Base-by-base conservation (phyloP, 2,329 filamentous ascomycete genomes). In the Clarireedia sp. region DNA sequence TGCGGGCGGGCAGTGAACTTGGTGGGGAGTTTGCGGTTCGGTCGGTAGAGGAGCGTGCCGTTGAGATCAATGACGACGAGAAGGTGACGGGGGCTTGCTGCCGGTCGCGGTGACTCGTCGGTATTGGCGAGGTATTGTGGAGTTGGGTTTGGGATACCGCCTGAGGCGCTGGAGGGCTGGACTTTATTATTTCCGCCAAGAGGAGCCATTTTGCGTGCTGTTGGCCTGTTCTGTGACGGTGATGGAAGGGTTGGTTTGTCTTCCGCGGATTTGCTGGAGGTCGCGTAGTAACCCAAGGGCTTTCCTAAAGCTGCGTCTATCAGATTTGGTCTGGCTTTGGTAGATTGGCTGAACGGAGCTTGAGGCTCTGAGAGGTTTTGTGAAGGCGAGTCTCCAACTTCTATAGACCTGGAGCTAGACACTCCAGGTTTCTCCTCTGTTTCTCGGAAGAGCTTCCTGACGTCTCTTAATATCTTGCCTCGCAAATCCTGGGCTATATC, bases 21-120 rank as follows among this genome's bases (percentile, higher is more conserved):
- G 9, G 74, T 77, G 3, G 77, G 74, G 1, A 72, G 65, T 24
- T 68, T 68, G 46, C 75, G 74, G 51, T 75, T 75, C 8, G 83
- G 85, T 5, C 94, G 86, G 72, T 81, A 78, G 37, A 97, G 79
- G 1, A 99, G 78, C 0, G 92, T 96, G 59, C 94, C 94, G 70
- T 97, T 99, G 38, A 99, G 80, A 71, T 99, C 94, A 59, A 97
- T 81, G 47, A 97, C 81, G 50, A 99, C 76, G 21, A 99, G 82
- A 36, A 96, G 78, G 16, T 79, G 80, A 41, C 81, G 81, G 1
- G 84, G 79, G 1, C 69, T 50, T 0, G 70, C 40, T 3, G 79
- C 70, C 16, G 62, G 61, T 26, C 68, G 64, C 0, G 81, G 75
- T 0, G 72, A 63, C 14, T 72, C 61, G 5, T 72, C 63, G 14